Conservation (phyloP, 495 filamentous ascomycete species). For the Trichoderma gamsii region DNA sequence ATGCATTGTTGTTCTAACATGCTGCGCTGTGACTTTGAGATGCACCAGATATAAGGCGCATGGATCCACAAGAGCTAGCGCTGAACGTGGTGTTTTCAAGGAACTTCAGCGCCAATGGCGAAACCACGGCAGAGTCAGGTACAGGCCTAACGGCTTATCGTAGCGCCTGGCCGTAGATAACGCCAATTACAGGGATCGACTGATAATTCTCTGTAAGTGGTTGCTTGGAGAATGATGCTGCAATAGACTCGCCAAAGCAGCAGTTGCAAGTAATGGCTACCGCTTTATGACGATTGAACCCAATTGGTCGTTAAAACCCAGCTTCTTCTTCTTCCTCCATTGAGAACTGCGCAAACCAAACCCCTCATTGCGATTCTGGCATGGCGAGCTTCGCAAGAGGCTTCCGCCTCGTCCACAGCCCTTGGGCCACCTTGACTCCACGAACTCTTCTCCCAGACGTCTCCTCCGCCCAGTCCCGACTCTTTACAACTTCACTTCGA, state of each 20-base stretch:
- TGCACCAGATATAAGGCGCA: neutral
- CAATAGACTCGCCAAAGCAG: neutral
- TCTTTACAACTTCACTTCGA: constrained; percentile 1
- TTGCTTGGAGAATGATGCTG: neutral
- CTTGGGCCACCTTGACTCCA: neutral
- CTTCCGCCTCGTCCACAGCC: neutral
- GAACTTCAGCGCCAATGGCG: neutral
- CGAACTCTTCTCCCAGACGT: constrained; percentile 12
- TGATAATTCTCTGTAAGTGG: neutral
- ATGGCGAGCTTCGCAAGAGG: constrained; percentile 11
- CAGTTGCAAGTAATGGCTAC: neutral
- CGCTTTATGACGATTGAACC: neutral
- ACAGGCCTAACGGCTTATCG: neutral
- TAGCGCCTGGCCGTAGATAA: neutral
- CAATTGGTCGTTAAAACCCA: neutral
- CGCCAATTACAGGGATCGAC: neutral
- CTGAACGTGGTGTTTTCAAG: neutral
- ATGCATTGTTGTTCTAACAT: no score
- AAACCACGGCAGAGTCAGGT: neutral
- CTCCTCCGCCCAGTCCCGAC: neutral
- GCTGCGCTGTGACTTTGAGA: no score
- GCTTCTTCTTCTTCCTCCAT: neutral
- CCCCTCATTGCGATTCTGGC: neutral
- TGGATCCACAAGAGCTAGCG: neutral
- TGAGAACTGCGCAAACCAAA: neutral